Conservation (phyloP, 768 basidiomycete species). For the Tricholoma sp. region DNA sequence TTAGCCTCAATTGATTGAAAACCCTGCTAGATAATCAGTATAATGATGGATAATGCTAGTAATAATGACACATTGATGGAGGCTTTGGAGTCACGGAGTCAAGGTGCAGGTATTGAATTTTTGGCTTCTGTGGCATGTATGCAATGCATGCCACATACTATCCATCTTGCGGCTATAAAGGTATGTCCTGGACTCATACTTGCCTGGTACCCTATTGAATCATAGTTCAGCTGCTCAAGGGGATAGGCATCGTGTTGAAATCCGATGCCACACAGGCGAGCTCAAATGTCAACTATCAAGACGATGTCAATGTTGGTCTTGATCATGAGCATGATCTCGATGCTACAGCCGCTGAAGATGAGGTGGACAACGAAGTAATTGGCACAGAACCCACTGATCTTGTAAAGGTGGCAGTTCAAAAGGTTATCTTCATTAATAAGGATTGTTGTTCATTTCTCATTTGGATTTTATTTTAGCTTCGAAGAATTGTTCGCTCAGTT, state of each 20-base stretch:
- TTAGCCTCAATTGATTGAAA: neutral
- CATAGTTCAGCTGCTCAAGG: conserved; percentile 1
- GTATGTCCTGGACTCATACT: neutral
- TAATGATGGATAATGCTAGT: conserved; percentile 22
- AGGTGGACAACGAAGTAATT: conserved; percentile 9
- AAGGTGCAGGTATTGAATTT: conserved; percentile 11
- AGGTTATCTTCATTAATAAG: conserved; percentile 9
- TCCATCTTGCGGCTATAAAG: conserved; percentile 16
- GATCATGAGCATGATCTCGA: conserved; percentile 3
- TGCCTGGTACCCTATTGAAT: neutral
- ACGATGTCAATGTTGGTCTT: neutral
- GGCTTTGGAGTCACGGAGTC: conserved; percentile 5
- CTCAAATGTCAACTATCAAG: neutral
- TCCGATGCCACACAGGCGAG: neutral
- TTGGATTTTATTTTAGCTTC: conserved; percentile 15
- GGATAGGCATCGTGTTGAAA: conserved; percentile 2
- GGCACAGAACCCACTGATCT: conserved; percentile 1
- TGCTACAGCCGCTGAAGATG: neutral
- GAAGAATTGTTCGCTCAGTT: conserved; percentile 20
- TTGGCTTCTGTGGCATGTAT: conserved; percentile 8
- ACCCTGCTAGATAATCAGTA: conserved; percentile 11
- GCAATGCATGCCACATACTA: conserved; percentile 22
- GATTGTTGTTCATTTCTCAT: neutral
- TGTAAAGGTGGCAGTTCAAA: conserved; percentile 11
- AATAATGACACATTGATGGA: conserved; percentile 22